Conservation (phyloP, 2,329 filamentous ascomycete species). For the Colletotrichum orbiculare region DNA sequence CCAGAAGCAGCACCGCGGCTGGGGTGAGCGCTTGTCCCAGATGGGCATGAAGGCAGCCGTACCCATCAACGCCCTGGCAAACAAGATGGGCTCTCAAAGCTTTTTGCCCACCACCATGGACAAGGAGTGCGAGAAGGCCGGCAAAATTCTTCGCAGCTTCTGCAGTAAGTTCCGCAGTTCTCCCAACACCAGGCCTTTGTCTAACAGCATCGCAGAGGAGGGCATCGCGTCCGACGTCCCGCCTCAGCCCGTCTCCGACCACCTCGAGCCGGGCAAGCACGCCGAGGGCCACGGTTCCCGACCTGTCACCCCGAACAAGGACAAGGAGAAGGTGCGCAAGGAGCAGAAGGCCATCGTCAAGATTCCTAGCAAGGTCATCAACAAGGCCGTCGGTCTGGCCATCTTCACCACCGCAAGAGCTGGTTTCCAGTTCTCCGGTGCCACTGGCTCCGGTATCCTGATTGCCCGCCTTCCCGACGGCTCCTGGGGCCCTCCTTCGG, state of each 20-base stretch:
- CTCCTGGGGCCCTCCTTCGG: constrained; percentile 83
- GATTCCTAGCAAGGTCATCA: constrained; percentile 69
- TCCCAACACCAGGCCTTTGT: constrained; percentile 22
- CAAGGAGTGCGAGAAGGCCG: constrained; percentile 91
- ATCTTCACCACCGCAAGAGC: constrained; percentile 79
- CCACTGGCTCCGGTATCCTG: constrained; percentile 73
- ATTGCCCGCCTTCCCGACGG: constrained; percentile 72
- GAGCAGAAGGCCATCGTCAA: constrained; percentile 61
- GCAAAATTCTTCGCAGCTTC: constrained; percentile 84
- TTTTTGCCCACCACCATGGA: constrained; percentile 90
- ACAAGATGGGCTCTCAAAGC: constrained; percentile 84
- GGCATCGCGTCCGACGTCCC: constrained; percentile 60
- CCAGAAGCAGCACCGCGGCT: constrained; percentile 35
- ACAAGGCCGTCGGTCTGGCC: constrained; percentile 74
- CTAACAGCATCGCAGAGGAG: constrained; percentile 52
- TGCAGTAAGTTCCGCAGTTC: constrained; percentile 71
- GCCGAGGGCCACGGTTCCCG: constrained; percentile 27
- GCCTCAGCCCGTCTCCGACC: constrained; percentile 37
- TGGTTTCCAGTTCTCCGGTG: constrained; percentile 73
- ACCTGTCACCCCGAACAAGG: constrained; percentile 40
- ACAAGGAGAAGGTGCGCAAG: constrained; percentile 41
- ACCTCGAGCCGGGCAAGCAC: constrained; percentile 38
- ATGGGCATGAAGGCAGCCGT: constrained; percentile 65
- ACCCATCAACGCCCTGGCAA: constrained; percentile 83
- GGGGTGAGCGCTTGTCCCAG: constrained; percentile 32